Base-by-base conservation (phyloP, 2,329 filamentous ascomycete genomes). In the Sarocladium kiliense region DNA sequence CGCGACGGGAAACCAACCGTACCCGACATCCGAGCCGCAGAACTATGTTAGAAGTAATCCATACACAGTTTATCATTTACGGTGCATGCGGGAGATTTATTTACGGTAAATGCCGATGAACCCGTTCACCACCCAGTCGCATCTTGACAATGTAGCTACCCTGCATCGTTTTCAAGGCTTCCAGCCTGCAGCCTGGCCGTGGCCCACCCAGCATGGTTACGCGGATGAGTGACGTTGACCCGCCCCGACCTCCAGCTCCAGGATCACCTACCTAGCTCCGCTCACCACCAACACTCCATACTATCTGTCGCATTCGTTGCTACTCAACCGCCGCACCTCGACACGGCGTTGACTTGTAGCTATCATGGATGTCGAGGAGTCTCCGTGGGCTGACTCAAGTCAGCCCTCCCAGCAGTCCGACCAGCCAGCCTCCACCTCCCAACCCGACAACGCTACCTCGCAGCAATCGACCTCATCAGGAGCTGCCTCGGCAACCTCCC, bases 331-430 rank as follows among this genome's bases (percentile, higher is more conserved):
- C 19, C 34, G 27, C 32, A 50, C 27, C 37, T 36, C 53, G 26
- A 50, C 27, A n/a, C 27, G 34, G 50, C 30, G 36, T 18, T 26
- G 23, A 49, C 12, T 36, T 34, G 54, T 30, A 54, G 14, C 47
- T 34, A 27, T 56, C 56, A 79, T 79, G 77, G 77, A 79, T 61
- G 71, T 78, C 59, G 75, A 77, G 66, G 75, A 80, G 63, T 78
- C 77, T 54, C 78, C 78, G 18, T 81, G 78, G 78, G 78, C 77
- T 63, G 78, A 80, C 65, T 72, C 75, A 34, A 65, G 62, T 59
- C 65, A 68, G 57, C 61, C 64, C 61, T 47, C 62, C 21, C 61
- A 62, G 56, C 62, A 61, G 23, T 41, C 50, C 11, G 34, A 53
- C 19, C 25, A 39, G n/a, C 37, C 53, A 18, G 39, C 32, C 18